Conservation (phyloP, 495 filamentous ascomycete species). For the Hypoxylon trugodes region DNA sequence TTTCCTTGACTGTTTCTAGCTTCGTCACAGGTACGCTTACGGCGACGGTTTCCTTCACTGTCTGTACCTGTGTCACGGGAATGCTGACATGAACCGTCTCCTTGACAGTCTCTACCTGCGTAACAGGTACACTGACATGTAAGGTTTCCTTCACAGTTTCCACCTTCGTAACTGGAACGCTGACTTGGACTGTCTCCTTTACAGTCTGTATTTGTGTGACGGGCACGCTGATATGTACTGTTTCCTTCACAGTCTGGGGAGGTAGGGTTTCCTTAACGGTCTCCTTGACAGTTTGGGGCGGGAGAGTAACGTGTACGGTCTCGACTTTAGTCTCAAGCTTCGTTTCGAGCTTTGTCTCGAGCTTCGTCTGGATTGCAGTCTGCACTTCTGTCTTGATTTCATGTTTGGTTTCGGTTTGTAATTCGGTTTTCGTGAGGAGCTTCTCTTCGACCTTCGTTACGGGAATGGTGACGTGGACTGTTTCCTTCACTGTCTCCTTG, state of each 20-base stretch:
- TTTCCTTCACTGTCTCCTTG: constrained; percentile 35
- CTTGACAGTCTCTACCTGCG: constrained; percentile 11
- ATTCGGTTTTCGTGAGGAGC: constrained; percentile 30
- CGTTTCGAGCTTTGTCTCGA: constrained; percentile 7
- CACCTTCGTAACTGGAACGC: constrained; percentile 6
- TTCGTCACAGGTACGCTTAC: constrained; percentile 14
- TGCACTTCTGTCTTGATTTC: constrained; percentile 20
- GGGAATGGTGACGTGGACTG: constrained; percentile 26
- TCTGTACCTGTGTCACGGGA: constrained; percentile 14
- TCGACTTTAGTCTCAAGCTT: constrained; percentile 27
- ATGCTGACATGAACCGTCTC: constrained; percentile 14
- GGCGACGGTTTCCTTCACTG: constrained; percentile 16
- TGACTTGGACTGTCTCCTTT: constrained; percentile 18
- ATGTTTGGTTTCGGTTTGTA: constrained; percentile 12
- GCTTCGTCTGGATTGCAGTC: constrained; percentile 16
- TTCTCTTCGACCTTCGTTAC: constrained; percentile 36
- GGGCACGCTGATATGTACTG: constrained; percentile 20
- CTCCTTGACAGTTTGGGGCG: constrained; percentile 25
- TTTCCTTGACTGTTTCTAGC: constrained; percentile 13
- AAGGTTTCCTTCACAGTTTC: constrained; percentile 24
- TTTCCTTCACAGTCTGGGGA: constrained; percentile 26
- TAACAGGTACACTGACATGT: constrained; percentile 4
- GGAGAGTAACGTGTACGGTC: constrained; percentile 21
- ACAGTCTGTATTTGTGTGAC: constrained; percentile 25
- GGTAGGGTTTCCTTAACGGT: constrained; percentile 12